Base-by-base conservation (phyloP, 352 stramenopile genomes). In the Plasmopara viticola region DNA sequence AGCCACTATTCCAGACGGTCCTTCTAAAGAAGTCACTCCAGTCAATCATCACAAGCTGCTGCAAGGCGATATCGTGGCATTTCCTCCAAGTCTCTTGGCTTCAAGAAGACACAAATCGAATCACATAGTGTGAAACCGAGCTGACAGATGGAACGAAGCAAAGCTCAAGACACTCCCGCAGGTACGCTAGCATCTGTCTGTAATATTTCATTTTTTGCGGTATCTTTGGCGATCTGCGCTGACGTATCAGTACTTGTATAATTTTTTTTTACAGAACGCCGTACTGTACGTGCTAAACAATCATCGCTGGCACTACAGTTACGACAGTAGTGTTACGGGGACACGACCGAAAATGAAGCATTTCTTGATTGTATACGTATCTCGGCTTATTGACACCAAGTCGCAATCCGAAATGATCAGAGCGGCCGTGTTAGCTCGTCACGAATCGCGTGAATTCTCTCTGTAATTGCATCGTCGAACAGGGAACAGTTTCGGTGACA, bases 291-390 rank as follows among this genome's bases (percentile, higher is more conserved):
- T 77, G 37, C 54, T 82, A 29, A 82, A 78, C 63, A 78, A 78
- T 29, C 61, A 76, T 28, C 66, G 60, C 18, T 83, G 72, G 72
- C 62, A 71, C 37, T 83, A 83, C 55, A 69, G 56, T 40, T 83
- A 77, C 50, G 61, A 77, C 48, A 78, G 68, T 31, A 74, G 66
- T 40, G 51, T 70, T 17, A 83, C 63, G 7, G 59, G 70, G 41
- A 70, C 44, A 17, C 63, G 77, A n/a, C n/a, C n/a, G n/a, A n/a
- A n/a, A n/a, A n/a, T n/a, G n/a, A n/a, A n/a, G n/a, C n/a, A n/a
- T n/a, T n/a, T n/a, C n/a, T n/a, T n/a, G n/a, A n/a, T n/a, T n/a
- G n/a, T n/a, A n/a, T n/a, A n/a, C n/a, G n/a, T n/a, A n/a, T n/a
- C n/a, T n/a, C n/a, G n/a, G n/a, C n/a, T n/a, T n/a, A n/a, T n/a